Percentiles rank a stretch among this genome's conserved stretches.
phyloP scores from a whole-genome alignment of 305 asterid species.

The Plantago coronopus region DNA sequence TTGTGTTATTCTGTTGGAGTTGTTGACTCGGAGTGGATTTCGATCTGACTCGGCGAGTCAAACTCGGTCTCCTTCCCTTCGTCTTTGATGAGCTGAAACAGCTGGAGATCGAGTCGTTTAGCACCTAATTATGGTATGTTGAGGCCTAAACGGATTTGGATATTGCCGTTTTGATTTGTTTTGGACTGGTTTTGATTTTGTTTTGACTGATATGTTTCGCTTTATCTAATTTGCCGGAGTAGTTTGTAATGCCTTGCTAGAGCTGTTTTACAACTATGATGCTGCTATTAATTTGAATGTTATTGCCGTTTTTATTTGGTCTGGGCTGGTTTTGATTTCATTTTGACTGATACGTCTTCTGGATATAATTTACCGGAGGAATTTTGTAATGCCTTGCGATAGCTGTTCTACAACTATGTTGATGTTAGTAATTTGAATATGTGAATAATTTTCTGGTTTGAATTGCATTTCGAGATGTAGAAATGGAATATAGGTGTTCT shows the following conservation, averaged over 20 bases:
- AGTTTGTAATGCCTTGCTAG: neutral
- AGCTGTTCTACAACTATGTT: no score
- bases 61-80: conserved; percentile 39
- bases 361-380: neutral
- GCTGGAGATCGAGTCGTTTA: conserved; percentile 59
- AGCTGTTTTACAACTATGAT: no score
- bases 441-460: neutral
- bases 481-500: neutral
- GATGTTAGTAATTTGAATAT: neutral
- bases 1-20: neutral
- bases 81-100: conserved; percentile 58
- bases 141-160: conserved; percentile 24
- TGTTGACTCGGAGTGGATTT: conserved; percentile 17
- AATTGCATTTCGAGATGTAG: no score
- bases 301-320: conserved; percentile 34
- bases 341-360: conserved; percentile 1
- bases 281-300: neutral
- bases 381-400: neutral
- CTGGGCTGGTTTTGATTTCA: conserved; percentile 3
- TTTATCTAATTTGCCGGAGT: neutral
- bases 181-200: conserved; percentile 3
- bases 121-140: conserved; percentile 55
- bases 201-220: conserved; percentile 2
- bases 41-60: conserved; percentile 64
- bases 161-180: conserved; percentile 34